Conservation (phyloP, 2,329 filamentous ascomycete genomes). For the Botrytis sinoallii region DNA sequence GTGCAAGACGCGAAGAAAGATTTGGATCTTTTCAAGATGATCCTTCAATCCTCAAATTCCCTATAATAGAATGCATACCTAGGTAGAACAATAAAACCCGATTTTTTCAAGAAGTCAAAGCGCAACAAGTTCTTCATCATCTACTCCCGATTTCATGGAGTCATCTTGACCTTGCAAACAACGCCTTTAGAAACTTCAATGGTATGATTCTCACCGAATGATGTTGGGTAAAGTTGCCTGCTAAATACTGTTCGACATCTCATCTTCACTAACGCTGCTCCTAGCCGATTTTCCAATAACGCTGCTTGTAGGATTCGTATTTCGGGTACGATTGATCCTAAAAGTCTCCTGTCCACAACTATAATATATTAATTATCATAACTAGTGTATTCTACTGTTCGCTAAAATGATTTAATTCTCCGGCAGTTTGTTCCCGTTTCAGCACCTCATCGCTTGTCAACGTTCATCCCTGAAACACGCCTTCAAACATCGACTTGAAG, state of each 20-base stretch:
- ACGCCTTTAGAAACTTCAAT: background rate
- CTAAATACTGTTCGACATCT: background rate
- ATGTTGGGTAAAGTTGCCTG: background rate
- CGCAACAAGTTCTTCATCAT: background rate
- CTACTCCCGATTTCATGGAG: background rate
- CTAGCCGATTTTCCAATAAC: background rate
- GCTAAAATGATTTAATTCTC: background rate
- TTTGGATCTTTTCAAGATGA: slow-evolving; percentile 28
- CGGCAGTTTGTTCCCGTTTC: background rate
- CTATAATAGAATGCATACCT: background rate
- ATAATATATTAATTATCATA: background rate
- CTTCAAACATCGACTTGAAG: background rate
- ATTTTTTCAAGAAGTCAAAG: background rate
- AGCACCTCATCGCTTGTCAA: background rate
- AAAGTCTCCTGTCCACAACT: background rate
- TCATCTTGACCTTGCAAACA: too few relatives aligned
- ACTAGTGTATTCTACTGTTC: background rate
- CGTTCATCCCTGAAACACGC: background rate
- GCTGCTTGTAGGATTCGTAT: background rate
- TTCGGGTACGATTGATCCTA: background rate
- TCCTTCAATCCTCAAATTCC: slow-evolving; percentile 20
- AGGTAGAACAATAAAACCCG: background rate
- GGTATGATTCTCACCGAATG: background rate
- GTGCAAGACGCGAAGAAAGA: slow-evolving; percentile 33
- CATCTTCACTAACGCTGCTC: background rate